Conservation (phyloP, 2,329 filamentous ascomycete genomes). For the Lachnellula subtilissima region DNA sequence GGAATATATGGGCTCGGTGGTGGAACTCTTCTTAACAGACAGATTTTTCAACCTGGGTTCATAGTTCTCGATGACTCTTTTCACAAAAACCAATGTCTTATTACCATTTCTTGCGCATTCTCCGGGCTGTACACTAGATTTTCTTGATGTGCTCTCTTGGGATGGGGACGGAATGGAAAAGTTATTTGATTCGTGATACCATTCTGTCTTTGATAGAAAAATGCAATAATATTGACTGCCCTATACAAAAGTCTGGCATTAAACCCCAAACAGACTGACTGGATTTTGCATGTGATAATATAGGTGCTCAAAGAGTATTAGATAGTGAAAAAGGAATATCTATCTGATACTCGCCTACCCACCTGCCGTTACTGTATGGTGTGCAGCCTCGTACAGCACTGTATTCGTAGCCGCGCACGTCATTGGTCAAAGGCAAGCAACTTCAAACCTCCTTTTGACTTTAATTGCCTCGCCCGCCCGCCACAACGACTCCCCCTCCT, state of each 20-base stretch:
- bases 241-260: neutral
- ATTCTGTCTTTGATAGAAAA: slow-evolving; percentile 17
- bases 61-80: slow-evolving; percentile 33
- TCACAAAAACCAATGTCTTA: slow-evolving; percentile 32
- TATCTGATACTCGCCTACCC: too few species aligned
- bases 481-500: neutral
- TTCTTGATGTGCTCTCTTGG: slow-evolving; percentile 31
- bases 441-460: slow-evolving; percentile 10
- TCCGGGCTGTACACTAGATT: slow-evolving; percentile 35
- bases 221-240: slow-evolving; percentile 7
- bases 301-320: neutral
- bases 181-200: slow-evolving; percentile 27
- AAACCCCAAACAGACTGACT: neutral
- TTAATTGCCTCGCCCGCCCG: neutral
- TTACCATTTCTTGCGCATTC: slow-evolving; percentile 34
- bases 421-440: slow-evolving; percentile 13
- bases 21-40: slow-evolving; percentile 12
- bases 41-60: slow-evolving; percentile 19
- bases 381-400: too few species aligned
- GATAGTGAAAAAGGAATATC: too few species aligned
- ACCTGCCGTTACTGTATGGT: too few species aligned
- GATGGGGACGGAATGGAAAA: slow-evolving; percentile 31
- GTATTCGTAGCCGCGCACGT: slow-evolving; percentile 9
- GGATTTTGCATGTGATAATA: neutral
- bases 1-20: slow-evolving; percentile 20